Conservation (phyloP, 805 yeast genomes). For the Wickerhamiella alocasiicola region DNA sequence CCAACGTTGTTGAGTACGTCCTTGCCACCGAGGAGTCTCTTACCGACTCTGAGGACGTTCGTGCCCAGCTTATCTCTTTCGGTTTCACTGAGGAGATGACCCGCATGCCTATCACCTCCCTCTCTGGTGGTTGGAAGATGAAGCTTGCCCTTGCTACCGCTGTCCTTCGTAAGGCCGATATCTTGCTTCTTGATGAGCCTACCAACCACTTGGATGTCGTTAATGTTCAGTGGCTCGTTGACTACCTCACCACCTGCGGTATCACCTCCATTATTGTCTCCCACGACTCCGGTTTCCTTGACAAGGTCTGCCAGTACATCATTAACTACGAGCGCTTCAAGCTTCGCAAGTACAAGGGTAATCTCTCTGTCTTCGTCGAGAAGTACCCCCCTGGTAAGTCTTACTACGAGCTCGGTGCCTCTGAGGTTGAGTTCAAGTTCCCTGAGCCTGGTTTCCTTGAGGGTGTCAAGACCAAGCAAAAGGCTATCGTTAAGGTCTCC, state of each 20-base stretch:
- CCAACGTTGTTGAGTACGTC: slow-evolving; percentile 87
- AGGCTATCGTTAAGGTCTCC: slow-evolving; percentile 96
- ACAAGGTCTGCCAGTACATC: slow-evolving; percentile 93
- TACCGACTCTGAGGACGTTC: slow-evolving; percentile 47
- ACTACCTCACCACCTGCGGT: slow-evolving; percentile 98
- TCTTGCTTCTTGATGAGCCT: slow-evolving; percentile 97
- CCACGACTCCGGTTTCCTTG: slow-evolving; percentile 99
- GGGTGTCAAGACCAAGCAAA: slow-evolving; percentile 99
- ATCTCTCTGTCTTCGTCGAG: slow-evolving; percentile 96
- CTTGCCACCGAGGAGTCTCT: slow-evolving; percentile 46
- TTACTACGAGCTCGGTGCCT: slow-evolving; percentile 97
- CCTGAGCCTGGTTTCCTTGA: slow-evolving; percentile 99
- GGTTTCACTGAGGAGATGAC: slow-evolving; percentile 91
- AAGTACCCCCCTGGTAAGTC: slow-evolving; percentile 98
- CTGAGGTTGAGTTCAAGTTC: slow-evolving; percentile 92
- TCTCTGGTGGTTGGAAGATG: slow-evolving; percentile 99
- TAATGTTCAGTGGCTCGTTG: slow-evolving; percentile 98
- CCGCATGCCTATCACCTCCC: slow-evolving; percentile 83
- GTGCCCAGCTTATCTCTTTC: slow-evolving; percentile 73
- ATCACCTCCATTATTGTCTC: slow-evolving; percentile 97
- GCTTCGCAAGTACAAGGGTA: slow-evolving; percentile 99
- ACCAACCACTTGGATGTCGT: slow-evolving; percentile 99
- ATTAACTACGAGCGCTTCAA: slow-evolving; percentile 99
- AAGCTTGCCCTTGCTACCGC: slow-evolving; percentile 99
- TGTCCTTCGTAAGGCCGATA: slow-evolving; percentile 95